Conservation (phyloP, 1,284 basidiomycete genomes). For the Tetrapyrgos nigripes region DNA sequence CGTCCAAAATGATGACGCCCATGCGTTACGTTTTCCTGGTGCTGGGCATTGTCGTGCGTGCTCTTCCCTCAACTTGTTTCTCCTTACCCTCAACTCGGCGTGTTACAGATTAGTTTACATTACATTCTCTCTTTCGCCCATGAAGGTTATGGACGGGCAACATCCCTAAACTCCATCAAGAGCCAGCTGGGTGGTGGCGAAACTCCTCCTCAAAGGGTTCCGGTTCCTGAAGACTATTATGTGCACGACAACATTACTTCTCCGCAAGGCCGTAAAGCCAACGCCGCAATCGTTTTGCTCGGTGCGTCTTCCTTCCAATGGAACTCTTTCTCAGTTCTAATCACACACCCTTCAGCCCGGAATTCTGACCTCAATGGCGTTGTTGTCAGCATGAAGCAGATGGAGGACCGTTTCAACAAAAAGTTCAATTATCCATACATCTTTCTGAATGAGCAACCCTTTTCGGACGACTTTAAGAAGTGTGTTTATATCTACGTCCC, state of each 20-base stretch:
- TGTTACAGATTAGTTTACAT: slow-evolving; percentile 67
- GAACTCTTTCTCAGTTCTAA: not conserved
- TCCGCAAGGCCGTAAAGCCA: slow-evolving; percentile 65
- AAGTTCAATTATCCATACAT: slow-evolving; percentile 88
- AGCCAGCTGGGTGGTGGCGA: slow-evolving; percentile 45
- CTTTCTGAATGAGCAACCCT: slow-evolving; percentile 85
- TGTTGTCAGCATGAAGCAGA: slow-evolving; percentile 76
- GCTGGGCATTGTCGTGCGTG: slow-evolving; percentile 67
- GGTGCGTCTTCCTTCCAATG: slow-evolving; percentile 34
- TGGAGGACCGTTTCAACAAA: slow-evolving; percentile 87
- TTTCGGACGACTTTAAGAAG: slow-evolving; percentile 73
- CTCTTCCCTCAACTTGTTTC: not conserved
- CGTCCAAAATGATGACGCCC: slow-evolving; percentile 73
- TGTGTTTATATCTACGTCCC: not conserved
- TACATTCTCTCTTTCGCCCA: slow-evolving; percentile 76
- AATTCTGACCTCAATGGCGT: slow-evolving; percentile 83
- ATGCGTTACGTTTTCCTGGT: slow-evolving; percentile 77
- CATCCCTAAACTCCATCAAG: slow-evolving; percentile 62
- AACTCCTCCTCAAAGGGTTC: slow-evolving; percentile 57
- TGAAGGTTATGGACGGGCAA: slow-evolving; percentile 70
- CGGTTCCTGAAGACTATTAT: slow-evolving; percentile 64
- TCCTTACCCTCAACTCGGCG: not conserved
- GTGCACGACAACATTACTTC: slow-evolving; percentile 41
- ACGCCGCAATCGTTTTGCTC: slow-evolving; percentile 87
- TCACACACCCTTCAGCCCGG: slow-evolving; percentile 52